phyloP scores from a whole-genome alignment of 1,139 yeast genomes.

The Pneumocystis murina region DNA sequence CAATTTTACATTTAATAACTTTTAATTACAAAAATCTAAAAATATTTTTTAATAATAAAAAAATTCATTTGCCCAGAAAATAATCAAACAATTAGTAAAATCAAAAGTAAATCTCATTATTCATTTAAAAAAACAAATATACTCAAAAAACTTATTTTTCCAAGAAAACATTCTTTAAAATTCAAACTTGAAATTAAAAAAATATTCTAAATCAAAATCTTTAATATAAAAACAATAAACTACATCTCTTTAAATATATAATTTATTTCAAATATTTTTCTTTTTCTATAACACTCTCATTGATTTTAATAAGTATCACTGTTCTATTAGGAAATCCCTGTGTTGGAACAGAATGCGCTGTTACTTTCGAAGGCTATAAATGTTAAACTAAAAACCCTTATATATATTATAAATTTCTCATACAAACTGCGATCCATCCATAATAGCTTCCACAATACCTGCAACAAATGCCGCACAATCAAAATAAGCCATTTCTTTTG shows the following conservation, averaged over 20 bases:
- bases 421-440: constrained; percentile 58
- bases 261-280: constrained; percentile 14
- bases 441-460: constrained; percentile 80
- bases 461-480: constrained; percentile 80
- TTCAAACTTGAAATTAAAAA: background rate
- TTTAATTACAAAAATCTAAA: no score
- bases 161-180: background rate
- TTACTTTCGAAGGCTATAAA: constrained; percentile 47
- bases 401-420: background rate
- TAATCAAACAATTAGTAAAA: background rate
- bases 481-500: constrained; percentile 62
- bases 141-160: no score
- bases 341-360: constrained; percentile 72
- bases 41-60: no score
- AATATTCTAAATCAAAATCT: no score
- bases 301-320: constrained; percentile 67
- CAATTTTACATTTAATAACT: no score
- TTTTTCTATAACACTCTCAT: constrained; percentile 18
- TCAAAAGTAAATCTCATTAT: background rate
- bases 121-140: background rate
- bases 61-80: no score
- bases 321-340: constrained; percentile 55
- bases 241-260: background rate
- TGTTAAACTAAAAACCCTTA: background rate
- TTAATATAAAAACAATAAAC: background rate